Percentiles rank a stretch among this genome's conserved stretches.
Evolutionary conservation across 495 filamentous ascomycete species (phyloP).

Genomic region (Aspergillus taichungensis): DNA sequence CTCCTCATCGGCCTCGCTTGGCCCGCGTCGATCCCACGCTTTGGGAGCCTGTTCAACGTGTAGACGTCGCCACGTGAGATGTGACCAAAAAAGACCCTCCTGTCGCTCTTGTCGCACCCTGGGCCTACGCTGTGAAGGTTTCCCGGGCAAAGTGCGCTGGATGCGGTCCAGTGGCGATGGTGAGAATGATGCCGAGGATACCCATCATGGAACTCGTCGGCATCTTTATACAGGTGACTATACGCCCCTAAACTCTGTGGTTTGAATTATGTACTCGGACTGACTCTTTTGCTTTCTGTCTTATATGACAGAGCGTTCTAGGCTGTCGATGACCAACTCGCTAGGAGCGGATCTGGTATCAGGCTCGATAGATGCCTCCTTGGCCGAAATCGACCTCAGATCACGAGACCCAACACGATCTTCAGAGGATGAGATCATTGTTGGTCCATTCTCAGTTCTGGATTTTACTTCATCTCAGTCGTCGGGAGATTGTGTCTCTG

Average conservation of each 20-base stretch:
- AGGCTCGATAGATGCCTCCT: slow-evolving; percentile 24
- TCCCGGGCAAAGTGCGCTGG: slow-evolving; percentile 24
- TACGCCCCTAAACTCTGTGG: too few species aligned
- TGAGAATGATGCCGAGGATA: slow-evolving; percentile 3
- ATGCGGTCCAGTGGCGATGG: slow-evolving; percentile 8
- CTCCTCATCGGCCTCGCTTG: slow-evolving; percentile 8
- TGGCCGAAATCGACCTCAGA: slow-evolving; percentile 23
- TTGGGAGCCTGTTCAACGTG: slow-evolving; percentile 29
- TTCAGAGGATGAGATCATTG: slow-evolving; percentile 16
- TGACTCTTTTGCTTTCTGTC: not conserved
- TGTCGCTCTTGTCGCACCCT: slow-evolving; percentile 23
- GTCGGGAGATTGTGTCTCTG: too few species aligned
- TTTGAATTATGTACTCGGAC: not conserved
- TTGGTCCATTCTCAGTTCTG: slow-evolving; percentile 26
- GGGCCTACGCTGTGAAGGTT: slow-evolving; percentile 25
- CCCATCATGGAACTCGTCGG: slow-evolving; percentile 17
- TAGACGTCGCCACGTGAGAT: slow-evolving; percentile 31
- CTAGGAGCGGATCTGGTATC: slow-evolving; percentile 16
- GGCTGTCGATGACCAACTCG: slow-evolving; percentile 24
- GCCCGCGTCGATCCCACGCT: slow-evolving; percentile 23
- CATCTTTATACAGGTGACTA: slow-evolving; percentile 25
- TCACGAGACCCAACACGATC: slow-evolving; percentile 16
- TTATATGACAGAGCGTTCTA: slow-evolving; percentile 16
- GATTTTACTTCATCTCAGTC: slow-evolving; percentile 7
- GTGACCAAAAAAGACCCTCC: slow-evolving; percentile 29